Evolutionary conservation across 306 rosid genomes (phyloP).

Genomic region (Dalbergia cochinchinensis): DNA sequence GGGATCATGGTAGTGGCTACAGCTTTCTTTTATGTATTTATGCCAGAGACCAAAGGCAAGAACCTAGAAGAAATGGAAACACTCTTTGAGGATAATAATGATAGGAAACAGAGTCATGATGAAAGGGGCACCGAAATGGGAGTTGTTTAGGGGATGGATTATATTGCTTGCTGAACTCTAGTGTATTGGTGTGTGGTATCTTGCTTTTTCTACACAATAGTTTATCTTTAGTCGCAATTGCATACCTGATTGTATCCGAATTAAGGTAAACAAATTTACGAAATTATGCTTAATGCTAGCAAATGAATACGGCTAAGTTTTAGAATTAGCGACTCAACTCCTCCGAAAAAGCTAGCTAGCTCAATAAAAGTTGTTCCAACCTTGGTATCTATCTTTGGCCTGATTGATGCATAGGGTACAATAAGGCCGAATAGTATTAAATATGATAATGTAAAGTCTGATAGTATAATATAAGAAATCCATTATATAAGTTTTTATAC

Average conservation of each 20-base stretch:
- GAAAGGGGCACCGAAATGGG: not conserved
- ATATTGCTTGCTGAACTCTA: not conserved
- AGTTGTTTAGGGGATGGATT: slow-evolving; percentile 4
- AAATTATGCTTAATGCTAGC: not conserved
- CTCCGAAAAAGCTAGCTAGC: too few relatives aligned
- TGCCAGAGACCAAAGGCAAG: slow-evolving; percentile 68
- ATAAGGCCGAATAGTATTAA: too few relatives aligned
- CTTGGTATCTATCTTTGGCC: too few relatives aligned
- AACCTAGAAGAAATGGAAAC: slow-evolving; percentile 52
- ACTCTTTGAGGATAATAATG: slow-evolving; percentile 40
- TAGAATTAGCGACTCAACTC: too few relatives aligned
- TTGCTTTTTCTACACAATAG: not conserved
- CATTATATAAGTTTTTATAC: too few relatives aligned
- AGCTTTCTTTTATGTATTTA: slow-evolving; percentile 52
- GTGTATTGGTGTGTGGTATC: not conserved
- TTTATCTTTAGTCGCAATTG: not conserved
- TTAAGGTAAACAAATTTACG: not conserved
- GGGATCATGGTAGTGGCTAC: slow-evolving; percentile 71
- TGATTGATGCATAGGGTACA: too few relatives aligned
- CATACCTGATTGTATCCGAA: slow-evolving; percentile 3
- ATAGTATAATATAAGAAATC: too few relatives aligned
- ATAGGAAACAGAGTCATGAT: not conserved
- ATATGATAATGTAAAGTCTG: too few relatives aligned
- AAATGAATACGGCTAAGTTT: too few relatives aligned
- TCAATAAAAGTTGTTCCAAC: too few relatives aligned